Evolutionary conservation across 208 protist genomes (phyloP).

Genomic region (Leishmania arabica): DNA sequence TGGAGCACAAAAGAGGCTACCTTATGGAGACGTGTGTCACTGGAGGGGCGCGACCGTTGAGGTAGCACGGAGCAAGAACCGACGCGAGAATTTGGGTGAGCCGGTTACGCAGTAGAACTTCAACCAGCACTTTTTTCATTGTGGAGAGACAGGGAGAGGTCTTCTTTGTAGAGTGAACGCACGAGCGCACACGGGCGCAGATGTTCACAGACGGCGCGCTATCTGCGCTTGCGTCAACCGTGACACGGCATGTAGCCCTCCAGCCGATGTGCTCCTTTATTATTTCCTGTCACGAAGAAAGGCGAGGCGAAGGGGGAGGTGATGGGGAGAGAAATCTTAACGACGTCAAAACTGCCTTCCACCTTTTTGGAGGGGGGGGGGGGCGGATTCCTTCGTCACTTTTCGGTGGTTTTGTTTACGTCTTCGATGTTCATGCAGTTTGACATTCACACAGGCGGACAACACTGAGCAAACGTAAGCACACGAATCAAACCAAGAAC

Average conservation of each 20-base stretch:
- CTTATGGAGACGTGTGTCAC: neutral
- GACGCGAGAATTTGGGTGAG: neutral
- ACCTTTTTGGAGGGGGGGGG: neutral
- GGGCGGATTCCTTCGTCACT: neutral
- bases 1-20: no score
- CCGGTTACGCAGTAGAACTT: neutral
- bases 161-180: neutral
- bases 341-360: neutral
- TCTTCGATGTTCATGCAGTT: neutral
- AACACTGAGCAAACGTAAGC: neutral
- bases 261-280: neutral
- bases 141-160: neutral
- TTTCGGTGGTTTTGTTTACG: neutral
- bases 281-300: neutral
- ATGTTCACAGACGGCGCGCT: neutral
- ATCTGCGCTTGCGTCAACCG: neutral
- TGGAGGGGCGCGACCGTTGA: neutral
- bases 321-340: neutral
- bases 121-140: no score
- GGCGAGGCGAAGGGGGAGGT: neutral
- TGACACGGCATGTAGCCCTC: no score
- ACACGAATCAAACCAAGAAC: neutral
- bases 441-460: neutral
- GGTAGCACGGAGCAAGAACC: neutral
- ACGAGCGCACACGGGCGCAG: neutral